Conservation (phyloP, 371 early-diverging fungal genomes). For the Funneliformis caledonium region DNA sequence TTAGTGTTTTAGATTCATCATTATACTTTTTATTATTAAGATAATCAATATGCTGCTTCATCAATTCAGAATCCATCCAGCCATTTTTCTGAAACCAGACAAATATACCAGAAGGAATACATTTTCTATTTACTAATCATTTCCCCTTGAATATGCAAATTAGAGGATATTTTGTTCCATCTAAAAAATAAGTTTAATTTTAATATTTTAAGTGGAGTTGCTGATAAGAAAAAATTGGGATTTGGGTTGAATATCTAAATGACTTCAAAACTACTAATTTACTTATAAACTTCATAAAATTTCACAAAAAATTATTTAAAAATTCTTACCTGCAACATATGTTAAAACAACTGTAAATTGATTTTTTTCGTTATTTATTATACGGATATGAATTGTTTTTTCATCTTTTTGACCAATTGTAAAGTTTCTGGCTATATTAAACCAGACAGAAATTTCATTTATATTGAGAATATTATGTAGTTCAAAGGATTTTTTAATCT, state of each 20-base stretch:
- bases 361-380: background rate
- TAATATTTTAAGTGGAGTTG: too few relatives aligned
- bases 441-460: background rate
- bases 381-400: constrained; percentile 3
- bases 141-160: too few relatives aligned
- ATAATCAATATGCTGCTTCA: background rate
- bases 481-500: background rate
- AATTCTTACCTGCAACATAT: too few relatives aligned
- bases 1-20: background rate
- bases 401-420: background rate
- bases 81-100: background rate
- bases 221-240: too few relatives aligned
- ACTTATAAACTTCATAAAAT: too few relatives aligned
- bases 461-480: background rate
- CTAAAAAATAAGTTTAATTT: too few relatives aligned
- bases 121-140: too few relatives aligned
- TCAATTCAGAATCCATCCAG: background rate
- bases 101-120: too few relatives aligned
- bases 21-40: background rate
- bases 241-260: background rate
- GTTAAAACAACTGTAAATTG: too few relatives aligned
- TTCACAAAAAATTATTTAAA: too few relatives aligned
- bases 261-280: too few relatives aligned
- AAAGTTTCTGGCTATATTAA: background rate
- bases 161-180: too few relatives aligned